Base-by-base conservation (phyloP, 202 grass and related monocot species). In the Setaria italica region DNA sequence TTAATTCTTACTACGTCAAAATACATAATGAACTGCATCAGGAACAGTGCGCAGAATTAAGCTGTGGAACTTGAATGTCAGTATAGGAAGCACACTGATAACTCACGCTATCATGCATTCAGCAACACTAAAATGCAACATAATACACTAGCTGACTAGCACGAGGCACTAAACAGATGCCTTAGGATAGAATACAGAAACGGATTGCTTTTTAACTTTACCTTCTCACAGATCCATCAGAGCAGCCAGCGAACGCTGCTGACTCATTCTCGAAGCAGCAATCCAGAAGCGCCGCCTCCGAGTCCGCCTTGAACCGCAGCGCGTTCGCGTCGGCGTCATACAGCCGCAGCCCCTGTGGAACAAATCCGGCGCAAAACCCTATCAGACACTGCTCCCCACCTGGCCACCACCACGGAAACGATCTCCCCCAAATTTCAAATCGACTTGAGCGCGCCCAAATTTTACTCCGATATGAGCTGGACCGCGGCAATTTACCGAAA, bases 201-300 rank as follows among this genome's bases (percentile, higher is more conserved):
- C 19, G 10, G 30, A 72, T 32, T 60, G 68, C 66, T 70, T 47
- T 80, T 12, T 19, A 67, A 53, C 21, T 11, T 63, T 85, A 96
- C 94, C 94, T 93, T 42, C 69, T 80, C 74, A 96, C 68, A 39
- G 69, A 91, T 83, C 91, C 91, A 78, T 90, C 87, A 0, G 91
- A 96, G 80, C 79, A 76, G 9, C 78, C 90, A 9, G 89, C 45
- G 17, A 93, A 77, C 6, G 87, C 91, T 17, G 72, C 30, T 1
- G 20, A 74, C 56, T 96, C 91, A 30, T 90, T 85, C 69, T 91
- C 67, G 62, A 96, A 96, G 80, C 94, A 93, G 72, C 89, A 93
- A 29, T 96, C 94, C 5, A 96, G 74, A 87, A 91, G 66, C 16
- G 82, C 74, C 20, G 72, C 87, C 29, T 90, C 79, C 0, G 85